These are phyloP conservation scores for Suillus brevipes DNA, from an alignment of 768 basidiomycete species.

Conservation along the genomic window DNA sequence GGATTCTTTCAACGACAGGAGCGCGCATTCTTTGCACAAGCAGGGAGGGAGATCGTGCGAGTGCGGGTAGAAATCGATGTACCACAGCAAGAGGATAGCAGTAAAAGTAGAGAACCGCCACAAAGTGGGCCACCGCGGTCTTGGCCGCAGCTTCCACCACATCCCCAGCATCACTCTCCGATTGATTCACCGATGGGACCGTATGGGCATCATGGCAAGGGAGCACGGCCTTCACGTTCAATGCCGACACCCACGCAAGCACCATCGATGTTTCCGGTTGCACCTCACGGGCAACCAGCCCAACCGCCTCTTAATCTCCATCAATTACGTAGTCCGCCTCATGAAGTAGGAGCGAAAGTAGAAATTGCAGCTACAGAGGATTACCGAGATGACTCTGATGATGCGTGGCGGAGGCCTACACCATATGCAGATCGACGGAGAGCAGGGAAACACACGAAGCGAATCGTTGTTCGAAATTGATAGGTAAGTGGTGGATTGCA, in stretches of 20 bases:
- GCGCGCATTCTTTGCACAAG: constrained; percentile 78
- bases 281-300: constrained; percentile 33
- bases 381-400: constrained; percentile 59
- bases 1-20: constrained; percentile 76
- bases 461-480: constrained; percentile 58
- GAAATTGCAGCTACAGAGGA: constrained; percentile 44
- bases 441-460: constrained; percentile 78
- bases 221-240: constrained; percentile 28
- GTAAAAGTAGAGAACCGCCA: constrained; percentile 22
- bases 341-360: constrained; percentile 37
- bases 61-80: constrained; percentile 72
- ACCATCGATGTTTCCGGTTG: constrained; percentile 29
- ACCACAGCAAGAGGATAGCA: constrained; percentile 30
- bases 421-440: constrained; percentile 73
- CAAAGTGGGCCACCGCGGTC: constrained; percentile 21
- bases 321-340: constrained; percentile 51
- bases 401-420: constrained; percentile 71
- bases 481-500: too few species aligned
- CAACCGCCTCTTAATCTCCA: constrained; percentile 38
- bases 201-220: constrained; percentile 33
- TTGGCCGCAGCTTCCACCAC: constrained; percentile 34
- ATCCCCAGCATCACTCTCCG: constrained; percentile 31
- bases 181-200: constrained; percentile 33
- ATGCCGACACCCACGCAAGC: constrained; percentile 26
- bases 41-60: constrained; percentile 75